Base-by-base conservation (phyloP, 1,284 basidiomycete genomes). In the Neolentinus lepideus region DNA sequence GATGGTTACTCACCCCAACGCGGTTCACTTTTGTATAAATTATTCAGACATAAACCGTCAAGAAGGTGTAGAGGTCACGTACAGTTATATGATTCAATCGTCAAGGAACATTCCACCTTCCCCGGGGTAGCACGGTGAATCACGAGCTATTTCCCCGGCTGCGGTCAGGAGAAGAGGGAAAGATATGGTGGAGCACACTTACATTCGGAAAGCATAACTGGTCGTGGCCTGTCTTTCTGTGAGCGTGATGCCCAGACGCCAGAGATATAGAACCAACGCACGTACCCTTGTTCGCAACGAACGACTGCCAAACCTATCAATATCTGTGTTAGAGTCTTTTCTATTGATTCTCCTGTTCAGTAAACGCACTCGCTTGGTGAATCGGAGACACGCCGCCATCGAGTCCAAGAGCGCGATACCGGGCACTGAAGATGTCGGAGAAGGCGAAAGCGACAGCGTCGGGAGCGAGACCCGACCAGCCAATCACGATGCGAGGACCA, bases 171-270 rank as follows among this genome's bases (percentile, higher is more conserved):
- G n/a, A 26, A 24, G 16, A 3, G 16, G 8, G 16, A n/a, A 21
- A n/a, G 6, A 43, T n/a, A 24, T 21, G 19, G 16, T n/a, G 25
- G 26, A 38, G 19, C 63, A n/a, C n/a, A n/a, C 76, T 62, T 62
- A 89, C 88, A 61, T 88, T 85, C 2, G 89, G 88, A 66, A 91
- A 90, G 63, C 88, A 91, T 59, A 79, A 81, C 19, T 78, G 76
- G 66, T 91, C 88, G 62, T 91, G 89, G 10, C 89, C 88, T 90
- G 66, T 54, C 54, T n/a, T 9, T 4, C 9, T 16, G 21, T 54
- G 52, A 56, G 36, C 52, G 12, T 12, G 12, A 4, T 12, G 4
- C 12, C 29, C 12, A 12, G 6, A 12, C 29, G 29, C 29, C 29
- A 31, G 29, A 12, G 29, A n/a, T n/a, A n/a, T n/a, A n/a, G 4